Evolutionary conservation across 1,139 yeast species (phyloP).

Genomic region (Magnusiomyces ingens): DNA sequence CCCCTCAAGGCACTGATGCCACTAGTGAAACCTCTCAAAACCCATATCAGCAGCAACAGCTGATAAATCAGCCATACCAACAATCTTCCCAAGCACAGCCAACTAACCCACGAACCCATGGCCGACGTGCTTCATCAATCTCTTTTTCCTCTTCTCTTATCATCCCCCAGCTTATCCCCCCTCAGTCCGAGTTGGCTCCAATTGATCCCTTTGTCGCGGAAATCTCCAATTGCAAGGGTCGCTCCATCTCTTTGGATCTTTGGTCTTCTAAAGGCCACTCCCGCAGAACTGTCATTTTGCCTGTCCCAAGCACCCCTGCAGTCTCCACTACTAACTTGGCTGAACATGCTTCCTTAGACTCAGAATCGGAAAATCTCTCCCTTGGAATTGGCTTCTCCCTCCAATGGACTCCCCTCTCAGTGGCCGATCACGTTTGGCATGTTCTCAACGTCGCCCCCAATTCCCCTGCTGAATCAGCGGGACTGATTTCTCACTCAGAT

Average conservation of each 20-base stretch:
- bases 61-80: not conserved
- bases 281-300: constrained; percentile 45
- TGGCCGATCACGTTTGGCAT: constrained; percentile 85
- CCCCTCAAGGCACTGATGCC: too few relatives aligned
- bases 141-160: constrained; percentile 13
- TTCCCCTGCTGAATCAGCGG: constrained; percentile 83
- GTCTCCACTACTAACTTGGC: constrained; percentile 5
- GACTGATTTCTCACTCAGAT: constrained; percentile 78
- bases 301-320: constrained; percentile 29
- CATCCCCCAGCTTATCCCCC: constrained; percentile 23
- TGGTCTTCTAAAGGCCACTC: constrained; percentile 91
- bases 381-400: constrained; percentile 54
- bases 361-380: constrained; percentile 18
- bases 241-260: constrained; percentile 50
- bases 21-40: too few relatives aligned
- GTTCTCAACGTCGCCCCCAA: constrained; percentile 64
- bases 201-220: constrained; percentile 26
- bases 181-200: constrained; percentile 21
- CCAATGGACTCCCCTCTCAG: constrained; percentile 69
- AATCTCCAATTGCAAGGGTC: constrained; percentile 28
- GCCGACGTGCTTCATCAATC: constrained; percentile 6
- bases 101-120: constrained; percentile 4
- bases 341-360: not conserved
- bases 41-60: not conserved
- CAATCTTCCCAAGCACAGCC: constrained; percentile 1